These are phyloP conservation scores for Lepidium aucheri DNA, from an alignment of 345 rosid genomes.

Conservation along the genomic window DNA sequence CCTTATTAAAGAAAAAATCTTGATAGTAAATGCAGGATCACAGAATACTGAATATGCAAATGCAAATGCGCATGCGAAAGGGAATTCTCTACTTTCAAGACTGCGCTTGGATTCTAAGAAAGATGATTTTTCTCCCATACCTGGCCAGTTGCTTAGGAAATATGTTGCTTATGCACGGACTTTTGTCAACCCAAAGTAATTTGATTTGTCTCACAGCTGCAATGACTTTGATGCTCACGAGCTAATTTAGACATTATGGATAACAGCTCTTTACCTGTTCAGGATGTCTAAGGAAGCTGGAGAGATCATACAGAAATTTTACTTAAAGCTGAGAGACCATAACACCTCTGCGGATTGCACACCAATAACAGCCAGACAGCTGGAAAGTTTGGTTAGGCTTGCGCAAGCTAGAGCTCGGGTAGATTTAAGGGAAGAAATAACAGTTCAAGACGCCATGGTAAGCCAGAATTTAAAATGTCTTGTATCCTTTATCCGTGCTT, in stretches of 20 bases:
- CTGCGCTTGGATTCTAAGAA: constrained; percentile 66
- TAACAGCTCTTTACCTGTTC: constrained; percentile 19
- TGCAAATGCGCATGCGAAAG: constrained; percentile 34
- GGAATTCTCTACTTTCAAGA: constrained; percentile 65
- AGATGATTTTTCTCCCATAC: constrained; percentile 69
- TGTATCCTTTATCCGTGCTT: neutral
- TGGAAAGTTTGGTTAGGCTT: constrained; percentile 89
- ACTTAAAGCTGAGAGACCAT: constrained; percentile 77
- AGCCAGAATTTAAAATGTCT: neutral
- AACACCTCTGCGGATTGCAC: constrained; percentile 88
- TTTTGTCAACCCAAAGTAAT: constrained; percentile 75
- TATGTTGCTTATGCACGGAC: constrained; percentile 88
- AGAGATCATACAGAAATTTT: constrained; percentile 77
- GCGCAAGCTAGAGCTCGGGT: constrained; percentile 94
- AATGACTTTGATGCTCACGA: neutral
- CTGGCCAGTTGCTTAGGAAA: constrained; percentile 76
- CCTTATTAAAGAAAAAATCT: neutral
- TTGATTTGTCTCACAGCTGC: constrained; percentile 13
- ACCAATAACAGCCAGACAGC: constrained; percentile 94
- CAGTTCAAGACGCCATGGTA: constrained; percentile 84
- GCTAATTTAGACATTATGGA: neutral
- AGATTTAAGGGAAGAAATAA: constrained; percentile 88
- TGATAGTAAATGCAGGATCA: constrained; percentile 36
- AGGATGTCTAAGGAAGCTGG: constrained; percentile 94
- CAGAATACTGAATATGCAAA: constrained; percentile 31